Conservation (phyloP, 2,329 filamentous ascomycete species). For the Aspergillus unguis region DNA sequence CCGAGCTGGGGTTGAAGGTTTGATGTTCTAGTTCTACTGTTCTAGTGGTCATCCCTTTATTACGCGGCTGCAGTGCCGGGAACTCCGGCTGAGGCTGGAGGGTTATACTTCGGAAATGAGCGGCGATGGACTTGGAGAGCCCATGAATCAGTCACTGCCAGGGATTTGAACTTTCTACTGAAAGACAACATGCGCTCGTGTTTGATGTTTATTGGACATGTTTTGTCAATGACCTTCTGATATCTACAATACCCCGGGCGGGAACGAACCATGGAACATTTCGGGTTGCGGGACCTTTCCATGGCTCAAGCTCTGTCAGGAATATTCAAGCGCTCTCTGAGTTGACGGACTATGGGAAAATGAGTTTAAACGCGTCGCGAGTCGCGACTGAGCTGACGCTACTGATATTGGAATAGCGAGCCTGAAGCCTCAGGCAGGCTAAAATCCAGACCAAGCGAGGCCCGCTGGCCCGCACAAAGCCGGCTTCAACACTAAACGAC, state of each 20-base stretch:
- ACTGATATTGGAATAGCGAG: no score
- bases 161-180: neutral
- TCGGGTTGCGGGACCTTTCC: slow-evolving; percentile 7
- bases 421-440: slow-evolving; percentile 5
- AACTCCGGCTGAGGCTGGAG: neutral
- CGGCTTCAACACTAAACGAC: neutral
- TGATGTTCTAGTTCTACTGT: neutral
- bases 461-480: slow-evolving; percentile 9
- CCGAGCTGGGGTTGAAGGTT: neutral
- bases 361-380: neutral
- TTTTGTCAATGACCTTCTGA: neutral
- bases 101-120: slow-evolving; percentile 7
- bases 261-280: slow-evolving; percentile 22
- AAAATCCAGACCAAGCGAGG: slow-evolving; percentile 15
- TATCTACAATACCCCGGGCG: neutral
- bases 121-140: neutral
- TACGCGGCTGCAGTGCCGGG: neutral
- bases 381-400: neutral
- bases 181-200: neutral
- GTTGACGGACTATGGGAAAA: no score
- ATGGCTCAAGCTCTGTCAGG: slow-evolving; percentile 10
- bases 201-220: neutral
- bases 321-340: no score
- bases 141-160: neutral
- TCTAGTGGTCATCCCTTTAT: neutral